These are phyloP conservation scores for Halophytophthora batemanensis DNA, from an alignment of 352 stramenopile species.

Conservation along the genomic window DNA sequence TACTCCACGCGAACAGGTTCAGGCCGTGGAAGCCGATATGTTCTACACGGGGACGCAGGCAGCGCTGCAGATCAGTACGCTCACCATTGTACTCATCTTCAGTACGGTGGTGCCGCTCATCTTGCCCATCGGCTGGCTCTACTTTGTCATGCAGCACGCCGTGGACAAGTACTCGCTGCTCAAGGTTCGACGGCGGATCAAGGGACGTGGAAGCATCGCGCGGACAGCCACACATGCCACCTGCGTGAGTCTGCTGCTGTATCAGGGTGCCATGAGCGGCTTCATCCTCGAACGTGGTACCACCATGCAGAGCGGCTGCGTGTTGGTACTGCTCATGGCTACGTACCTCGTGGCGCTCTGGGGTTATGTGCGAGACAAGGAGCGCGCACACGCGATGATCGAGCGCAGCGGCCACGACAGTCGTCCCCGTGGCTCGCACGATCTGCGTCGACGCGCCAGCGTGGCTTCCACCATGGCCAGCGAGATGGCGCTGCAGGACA, in stretches of 20 bases:
- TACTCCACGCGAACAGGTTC: slow-evolving; percentile 66
- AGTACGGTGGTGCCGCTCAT: slow-evolving; percentile 84
- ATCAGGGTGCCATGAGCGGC: slow-evolving; percentile 77
- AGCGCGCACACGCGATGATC: slow-evolving; percentile 54
- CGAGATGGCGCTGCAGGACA: slow-evolving; percentile 23
- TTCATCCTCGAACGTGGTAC: slow-evolving; percentile 83
- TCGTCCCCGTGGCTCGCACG: slow-evolving; percentile 22
- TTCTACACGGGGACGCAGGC: slow-evolving; percentile 86
- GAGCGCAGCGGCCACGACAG: slow-evolving; percentile 38
- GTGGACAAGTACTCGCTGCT: slow-evolving; percentile 86
- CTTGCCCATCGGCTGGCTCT: slow-evolving; percentile 72
- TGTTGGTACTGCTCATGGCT: slow-evolving; percentile 77
- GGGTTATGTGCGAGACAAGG: slow-evolving; percentile 86
- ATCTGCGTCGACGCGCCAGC: slow-evolving; percentile 8
- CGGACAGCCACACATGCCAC: slow-evolving; percentile 78
- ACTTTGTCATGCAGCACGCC: slow-evolving; percentile 82
- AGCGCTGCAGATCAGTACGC: slow-evolving; percentile 80
- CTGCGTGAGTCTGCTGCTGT: slow-evolving; percentile 77
- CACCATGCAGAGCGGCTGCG: slow-evolving; percentile 61
- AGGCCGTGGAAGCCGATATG: slow-evolving; percentile 65
- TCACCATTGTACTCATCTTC: slow-evolving; percentile 83
- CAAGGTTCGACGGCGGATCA: slow-evolving; percentile 78
- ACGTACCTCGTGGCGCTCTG: slow-evolving; percentile 80
- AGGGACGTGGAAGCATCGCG: slow-evolving; percentile 78
- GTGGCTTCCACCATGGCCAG: slow-evolving; percentile 2